Evolutionary conservation across 2,329 filamentous ascomycete genomes (phyloP).

Genomic region (Geoglossum cookeanum): DNA sequence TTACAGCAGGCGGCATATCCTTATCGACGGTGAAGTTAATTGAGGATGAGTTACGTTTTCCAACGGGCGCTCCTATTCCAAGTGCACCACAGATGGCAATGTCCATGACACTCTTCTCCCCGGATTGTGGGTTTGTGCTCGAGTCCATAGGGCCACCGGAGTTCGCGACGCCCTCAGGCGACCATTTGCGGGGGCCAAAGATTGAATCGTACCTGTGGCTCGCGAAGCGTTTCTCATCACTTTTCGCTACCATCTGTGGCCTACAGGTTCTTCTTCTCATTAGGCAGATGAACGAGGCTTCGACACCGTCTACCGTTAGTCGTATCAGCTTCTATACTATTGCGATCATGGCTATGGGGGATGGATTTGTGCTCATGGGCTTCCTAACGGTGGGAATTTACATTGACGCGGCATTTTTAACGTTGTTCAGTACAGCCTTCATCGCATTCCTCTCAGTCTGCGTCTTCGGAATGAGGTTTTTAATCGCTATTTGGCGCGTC

Average conservation of each 20-base stretch:
- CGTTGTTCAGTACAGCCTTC: conserved; percentile 36
- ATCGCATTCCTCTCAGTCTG: conserved; percentile 39
- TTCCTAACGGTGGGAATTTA: conserved; percentile 36
- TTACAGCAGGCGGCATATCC: not conserved
- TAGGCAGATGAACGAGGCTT: conserved; percentile 43
- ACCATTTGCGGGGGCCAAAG: conserved; percentile 37
- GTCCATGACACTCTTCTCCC: conserved; percentile 42
- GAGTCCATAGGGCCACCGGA: conserved; percentile 40
- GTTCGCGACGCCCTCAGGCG: conserved; percentile 28
- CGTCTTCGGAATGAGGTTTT: conserved; percentile 43
- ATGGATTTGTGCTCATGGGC: conserved; percentile 35
- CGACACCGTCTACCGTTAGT: conserved; percentile 43
- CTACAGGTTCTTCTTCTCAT: conserved; percentile 37
- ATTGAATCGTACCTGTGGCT: conserved; percentile 33
- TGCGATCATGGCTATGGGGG: conserved; percentile 39
- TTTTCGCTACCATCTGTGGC: conserved; percentile 29
- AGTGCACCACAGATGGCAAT: conserved; percentile 33
- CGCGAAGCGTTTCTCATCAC: conserved; percentile 32
- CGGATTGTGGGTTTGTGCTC: conserved; percentile 46
- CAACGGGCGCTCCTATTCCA: conserved; percentile 35
- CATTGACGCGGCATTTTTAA: conserved; percentile 33
- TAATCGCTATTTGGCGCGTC: conserved; percentile 48
- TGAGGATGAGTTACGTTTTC: conserved; percentile 39
- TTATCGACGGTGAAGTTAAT: conserved; percentile 16
- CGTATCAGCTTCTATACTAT: conserved; percentile 46